phyloP scores from a whole-genome alignment of 768 basidiomycete species.

The Boletus vermiculosoides region DNA sequence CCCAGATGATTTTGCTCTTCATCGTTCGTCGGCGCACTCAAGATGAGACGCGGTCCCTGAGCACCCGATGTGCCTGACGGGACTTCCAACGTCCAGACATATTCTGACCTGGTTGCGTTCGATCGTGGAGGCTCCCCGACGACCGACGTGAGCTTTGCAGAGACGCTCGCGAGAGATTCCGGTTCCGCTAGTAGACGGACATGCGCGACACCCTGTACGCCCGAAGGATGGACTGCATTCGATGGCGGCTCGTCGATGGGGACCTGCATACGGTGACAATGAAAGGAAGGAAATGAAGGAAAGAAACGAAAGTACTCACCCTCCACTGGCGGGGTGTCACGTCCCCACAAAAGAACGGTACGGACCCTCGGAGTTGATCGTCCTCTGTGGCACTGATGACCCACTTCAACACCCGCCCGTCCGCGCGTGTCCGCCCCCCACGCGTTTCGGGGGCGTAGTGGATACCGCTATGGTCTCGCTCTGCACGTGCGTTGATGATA shows the following conservation, averaged over 20 bases:
- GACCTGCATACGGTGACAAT: slow-evolving; percentile 48
- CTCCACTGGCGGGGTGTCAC: slow-evolving; percentile 58
- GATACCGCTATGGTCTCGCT: slow-evolving; percentile 36
- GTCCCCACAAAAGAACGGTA: slow-evolving; percentile 78
- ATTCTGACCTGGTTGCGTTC: slow-evolving; percentile 21
- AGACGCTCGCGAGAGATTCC: slow-evolving; percentile 30
- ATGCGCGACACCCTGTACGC: slow-evolving; percentile 48
- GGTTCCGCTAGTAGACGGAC: slow-evolving; percentile 42
- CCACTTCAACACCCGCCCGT: slow-evolving; percentile 60
- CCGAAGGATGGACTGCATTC: slow-evolving; percentile 51
- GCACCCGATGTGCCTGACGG: slow-evolving; percentile 14
- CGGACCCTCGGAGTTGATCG: slow-evolving; percentile 28
- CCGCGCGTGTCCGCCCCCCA: slow-evolving; percentile 56
- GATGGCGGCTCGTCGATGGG: slow-evolving; percentile 42
- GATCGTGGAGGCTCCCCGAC: slow-evolving; percentile 41
- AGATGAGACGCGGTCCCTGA: slow-evolving; percentile 32
- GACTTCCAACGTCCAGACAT: slow-evolving; percentile 46
- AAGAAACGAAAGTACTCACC: slow-evolving; percentile 35
- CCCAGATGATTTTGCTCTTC: slow-evolving; percentile 36
- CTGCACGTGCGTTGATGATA: slow-evolving; percentile 54
- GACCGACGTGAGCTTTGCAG: slow-evolving; percentile 46
- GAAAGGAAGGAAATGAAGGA: too few relatives aligned
- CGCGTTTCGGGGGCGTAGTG: slow-evolving; percentile 44
- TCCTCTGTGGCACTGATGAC: slow-evolving; percentile 44
- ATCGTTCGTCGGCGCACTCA: slow-evolving; percentile 37